These are phyloP conservation scores for Mucor sp. DNA, from an alignment of 371 early-diverging fungal genomes.

Conservation along the genomic window DNA sequence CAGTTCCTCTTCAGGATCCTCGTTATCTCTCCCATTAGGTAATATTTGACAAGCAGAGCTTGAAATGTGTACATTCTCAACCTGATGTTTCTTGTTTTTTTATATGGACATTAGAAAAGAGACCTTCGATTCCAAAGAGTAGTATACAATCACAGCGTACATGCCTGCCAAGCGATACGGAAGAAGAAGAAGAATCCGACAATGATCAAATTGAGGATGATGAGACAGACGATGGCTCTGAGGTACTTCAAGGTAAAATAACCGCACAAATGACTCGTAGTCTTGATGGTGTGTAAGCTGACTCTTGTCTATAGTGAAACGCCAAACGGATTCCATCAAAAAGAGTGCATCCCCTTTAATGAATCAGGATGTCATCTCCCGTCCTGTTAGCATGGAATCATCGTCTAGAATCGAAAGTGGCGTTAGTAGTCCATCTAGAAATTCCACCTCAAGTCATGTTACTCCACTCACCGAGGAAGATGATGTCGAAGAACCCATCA, in stretches of 20 bases:
- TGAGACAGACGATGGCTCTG: not conserved
- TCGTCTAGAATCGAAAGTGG: not conserved
- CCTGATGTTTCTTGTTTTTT: not conserved
- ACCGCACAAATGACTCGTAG: not conserved
- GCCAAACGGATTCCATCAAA: not conserved
- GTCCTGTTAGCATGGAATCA: not conserved
- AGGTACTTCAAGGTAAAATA: not conserved
- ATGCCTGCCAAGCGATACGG: conserved; percentile 15
- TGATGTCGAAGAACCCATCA: not conserved
- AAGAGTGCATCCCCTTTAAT: not conserved
- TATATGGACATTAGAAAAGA: not conserved
- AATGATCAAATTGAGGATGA: not conserved
- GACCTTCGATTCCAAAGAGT: not conserved
- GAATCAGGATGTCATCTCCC: not conserved
- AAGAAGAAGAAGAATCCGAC: conserved; percentile 4
- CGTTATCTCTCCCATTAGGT: not conserved
- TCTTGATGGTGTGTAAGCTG: not conserved
- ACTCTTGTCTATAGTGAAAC: not conserved
- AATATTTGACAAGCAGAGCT: not conserved
- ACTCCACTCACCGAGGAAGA: conserved; percentile 9
- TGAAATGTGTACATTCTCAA: not conserved
- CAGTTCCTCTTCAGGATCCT: not conserved
- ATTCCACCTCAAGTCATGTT: conserved; percentile 1
- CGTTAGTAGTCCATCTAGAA: conserved; percentile 7
- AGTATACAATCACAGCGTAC: not conserved